These are phyloP conservation scores for Hyphopichia pseudoburtonii DNA, from an alignment of 1,139 yeast genomes.

Conservation along the genomic window DNA sequence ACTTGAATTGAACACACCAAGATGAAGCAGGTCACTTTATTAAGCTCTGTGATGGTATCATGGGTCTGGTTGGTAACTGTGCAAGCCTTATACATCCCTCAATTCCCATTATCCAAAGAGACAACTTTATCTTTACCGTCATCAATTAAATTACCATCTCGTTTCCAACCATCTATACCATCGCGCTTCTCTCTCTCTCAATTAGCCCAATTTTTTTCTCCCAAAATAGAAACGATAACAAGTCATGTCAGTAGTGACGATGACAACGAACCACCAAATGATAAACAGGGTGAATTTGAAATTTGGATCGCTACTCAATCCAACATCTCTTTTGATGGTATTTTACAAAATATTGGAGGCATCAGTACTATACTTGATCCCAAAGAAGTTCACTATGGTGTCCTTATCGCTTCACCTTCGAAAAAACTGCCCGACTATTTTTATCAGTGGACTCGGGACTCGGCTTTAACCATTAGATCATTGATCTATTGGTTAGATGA, in stretches of 20 bases:
- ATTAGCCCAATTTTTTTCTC: too few species aligned
- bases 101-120: not conserved
- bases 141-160: not conserved
- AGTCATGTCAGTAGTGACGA: not conserved
- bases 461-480: constrained; percentile 77
- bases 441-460: constrained; percentile 89
- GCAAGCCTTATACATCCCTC: not conserved
- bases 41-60: not conserved
- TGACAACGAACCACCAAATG: not conserved
- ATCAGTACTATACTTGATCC: constrained; percentile 21
- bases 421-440: constrained; percentile 68
- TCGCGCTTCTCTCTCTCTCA: too few species aligned
- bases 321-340: constrained; percentile 49
- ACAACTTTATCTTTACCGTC: not conserved
- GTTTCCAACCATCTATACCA: not conserved
- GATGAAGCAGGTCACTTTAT: too few species aligned
- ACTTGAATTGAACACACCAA: too few species aligned
- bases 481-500: constrained; percentile 56
- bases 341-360: constrained; percentile 68
- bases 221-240: too few species aligned
- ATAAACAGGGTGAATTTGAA: constrained; percentile 39
- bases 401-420: constrained; percentile 84
- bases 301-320: constrained; percentile 58
- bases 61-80: not conserved
- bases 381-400: constrained; percentile 58